These are phyloP conservation scores for Solanum bulbocastanum DNA, from an alignment of 257 asterid species.

Conservation along the genomic window DNA sequence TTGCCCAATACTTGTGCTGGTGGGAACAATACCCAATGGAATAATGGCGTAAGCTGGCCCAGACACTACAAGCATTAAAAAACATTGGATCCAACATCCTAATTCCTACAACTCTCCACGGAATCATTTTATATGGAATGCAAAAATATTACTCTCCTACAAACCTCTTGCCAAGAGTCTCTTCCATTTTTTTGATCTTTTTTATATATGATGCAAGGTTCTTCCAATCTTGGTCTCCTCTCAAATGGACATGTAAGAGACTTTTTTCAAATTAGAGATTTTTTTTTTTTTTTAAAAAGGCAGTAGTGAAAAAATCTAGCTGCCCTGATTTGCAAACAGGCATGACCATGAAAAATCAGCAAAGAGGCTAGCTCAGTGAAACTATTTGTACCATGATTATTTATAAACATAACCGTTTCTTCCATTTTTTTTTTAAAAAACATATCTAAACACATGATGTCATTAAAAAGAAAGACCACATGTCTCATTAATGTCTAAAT, in stretches of 20 bases:
- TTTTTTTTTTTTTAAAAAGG: background rate
- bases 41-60: background rate
- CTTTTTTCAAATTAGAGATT: background rate
- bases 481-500: background rate
- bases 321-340: background rate
- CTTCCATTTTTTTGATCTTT: background rate
- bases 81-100: background rate
- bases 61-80: background rate
- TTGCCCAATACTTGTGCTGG: background rate
- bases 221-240: no score
- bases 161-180: background rate
- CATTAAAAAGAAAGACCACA: background rate
- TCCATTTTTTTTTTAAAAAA: no score
- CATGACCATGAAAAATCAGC: background rate
- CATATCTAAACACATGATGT: background rate
- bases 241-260: background rate
- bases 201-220: no score
- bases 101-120: background rate
- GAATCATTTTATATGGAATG: background rate
- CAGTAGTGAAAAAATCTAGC: background rate
- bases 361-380: background rate
- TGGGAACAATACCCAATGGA: background rate
- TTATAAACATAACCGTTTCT: background rate
- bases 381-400: background rate
- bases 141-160: background rate